Base-by-base conservation (phyloP, 2,329 filamentous ascomycete species). In the Didymella pinodella region DNA sequence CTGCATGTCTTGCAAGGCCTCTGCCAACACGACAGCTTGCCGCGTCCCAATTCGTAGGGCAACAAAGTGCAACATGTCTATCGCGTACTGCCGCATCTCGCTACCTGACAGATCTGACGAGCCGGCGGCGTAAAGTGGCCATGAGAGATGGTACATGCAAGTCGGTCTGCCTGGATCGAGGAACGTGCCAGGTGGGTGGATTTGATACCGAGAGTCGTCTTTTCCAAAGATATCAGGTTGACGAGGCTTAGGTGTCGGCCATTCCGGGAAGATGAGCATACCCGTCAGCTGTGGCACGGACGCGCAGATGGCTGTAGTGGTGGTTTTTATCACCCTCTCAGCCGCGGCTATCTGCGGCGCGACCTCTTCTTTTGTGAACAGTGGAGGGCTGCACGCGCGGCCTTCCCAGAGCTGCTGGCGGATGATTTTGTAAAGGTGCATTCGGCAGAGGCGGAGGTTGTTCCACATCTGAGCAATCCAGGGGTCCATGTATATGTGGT, bases 401-500 rank as follows among this genome's bases (percentile, higher is more conserved):
- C 67, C 68, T 55, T 59, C 66, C 7, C 36, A 43, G 10, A 76
- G 53, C 22, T 70, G 64, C 4, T 58, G 44, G n/a, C 64, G 65
- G 6, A 74, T 56, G 26, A 66, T 31, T 25, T 56, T 59, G 49
- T 71, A 69, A 1, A 76, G 65, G 32, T 63, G 47, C 26, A 74
- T 57, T 1, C 69, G 65, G 36, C 67, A 64, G 2, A 59, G 54
- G 3, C 70, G 58, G 25, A 75, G 64, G 38, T 71, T 69, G 54
- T 74, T 75, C 70, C 68, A 74, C 62, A 74, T 71, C 32, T 71
- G 66, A 3, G 63, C 62, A 10, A 75, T 65, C 70, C 72, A 75
- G 2, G 68, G 64, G 36, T 72, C 68, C 7, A 61, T 53, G 57
- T 75, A 76, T 18, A 75, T 57, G 55, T 75, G 66, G 41, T 74